Conservation (phyloP, 352 stramenopile genomes). For the Globisporangium barbulae region DNA sequence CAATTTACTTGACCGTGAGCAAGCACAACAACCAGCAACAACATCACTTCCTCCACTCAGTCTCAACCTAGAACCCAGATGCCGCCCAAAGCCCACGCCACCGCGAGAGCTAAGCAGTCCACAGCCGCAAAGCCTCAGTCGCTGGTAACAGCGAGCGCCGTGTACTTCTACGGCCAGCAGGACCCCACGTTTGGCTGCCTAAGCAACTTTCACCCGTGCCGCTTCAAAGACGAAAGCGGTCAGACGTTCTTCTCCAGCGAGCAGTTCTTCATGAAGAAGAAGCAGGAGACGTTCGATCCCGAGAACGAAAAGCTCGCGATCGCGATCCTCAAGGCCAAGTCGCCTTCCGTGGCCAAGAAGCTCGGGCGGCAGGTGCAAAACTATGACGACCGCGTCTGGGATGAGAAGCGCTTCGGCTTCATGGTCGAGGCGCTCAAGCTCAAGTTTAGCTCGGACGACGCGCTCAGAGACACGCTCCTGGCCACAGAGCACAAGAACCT, state of each 20-base stretch:
- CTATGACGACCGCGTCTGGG: constrained; percentile 52
- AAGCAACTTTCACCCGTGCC: constrained; percentile 64
- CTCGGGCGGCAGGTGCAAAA: constrained; percentile 50
- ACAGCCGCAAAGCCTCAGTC: constrained; percentile 9
- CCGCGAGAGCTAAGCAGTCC: background rate
- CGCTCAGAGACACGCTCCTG: constrained; percentile 32
- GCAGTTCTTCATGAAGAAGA: constrained; percentile 73
- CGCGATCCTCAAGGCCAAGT: constrained; percentile 45
- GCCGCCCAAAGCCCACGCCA: background rate
- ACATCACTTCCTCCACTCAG: no score
- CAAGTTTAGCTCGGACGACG: constrained; percentile 44
- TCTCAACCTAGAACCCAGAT: background rate
- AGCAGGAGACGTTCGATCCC: constrained; percentile 62
- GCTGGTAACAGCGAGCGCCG: constrained; percentile 29
- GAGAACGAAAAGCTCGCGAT: constrained; percentile 36
- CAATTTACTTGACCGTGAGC: no score
- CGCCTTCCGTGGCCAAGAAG: constrained; percentile 40
- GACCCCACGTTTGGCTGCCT: constrained; percentile 41
- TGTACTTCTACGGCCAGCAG: constrained; percentile 57
- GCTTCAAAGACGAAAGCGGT: constrained; percentile 34
- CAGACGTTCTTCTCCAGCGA: constrained; percentile 57
- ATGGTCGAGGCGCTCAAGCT: constrained; percentile 67
- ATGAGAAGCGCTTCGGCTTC: constrained; percentile 29
- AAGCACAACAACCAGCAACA: no score
- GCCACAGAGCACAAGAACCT: constrained; percentile 40